These are phyloP conservation scores for Psidium friedrichsthalianum DNA, from an alignment of 345 rosid species.

Conservation along the genomic window DNA sequence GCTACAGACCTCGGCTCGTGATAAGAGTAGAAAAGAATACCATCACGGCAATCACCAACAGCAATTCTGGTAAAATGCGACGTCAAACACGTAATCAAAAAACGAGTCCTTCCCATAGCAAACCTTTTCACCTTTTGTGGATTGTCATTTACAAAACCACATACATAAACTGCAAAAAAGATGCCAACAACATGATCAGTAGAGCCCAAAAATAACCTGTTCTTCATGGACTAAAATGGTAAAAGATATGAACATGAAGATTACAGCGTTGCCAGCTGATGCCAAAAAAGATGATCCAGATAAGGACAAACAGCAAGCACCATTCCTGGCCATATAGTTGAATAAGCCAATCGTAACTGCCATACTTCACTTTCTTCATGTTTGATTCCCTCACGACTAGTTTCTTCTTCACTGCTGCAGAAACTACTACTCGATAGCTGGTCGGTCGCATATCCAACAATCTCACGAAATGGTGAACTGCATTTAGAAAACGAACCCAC, in stretches of 20 bases:
- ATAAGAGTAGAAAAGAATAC: constrained; percentile 82
- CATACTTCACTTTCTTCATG: constrained; percentile 78
- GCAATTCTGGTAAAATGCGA: constrained; percentile 76
- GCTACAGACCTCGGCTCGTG: constrained; percentile 69
- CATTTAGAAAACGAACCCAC: constrained; percentile 67
- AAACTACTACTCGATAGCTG: constrained; percentile 74
- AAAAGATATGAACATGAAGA: constrained; percentile 17
- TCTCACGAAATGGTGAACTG: constrained; percentile 78
- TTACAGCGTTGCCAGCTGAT: constrained; percentile 96
- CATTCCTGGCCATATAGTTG: constrained; percentile 65
- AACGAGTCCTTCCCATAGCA: constrained; percentile 82
- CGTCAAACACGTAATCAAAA: constrained; percentile 72
- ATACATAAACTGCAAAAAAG: constrained; percentile 67
- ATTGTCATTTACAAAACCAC: constrained; percentile 63
- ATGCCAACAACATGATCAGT: constrained; percentile 11
- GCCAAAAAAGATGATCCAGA: constrained; percentile 79
- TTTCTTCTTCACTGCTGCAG: constrained; percentile 81
- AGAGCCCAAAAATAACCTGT: neutral
- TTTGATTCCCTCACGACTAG: constrained; percentile 69
- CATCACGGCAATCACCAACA: constrained; percentile 98
- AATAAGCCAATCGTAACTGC: constrained; percentile 55
- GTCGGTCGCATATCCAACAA: constrained; percentile 52
- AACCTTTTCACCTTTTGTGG: constrained; percentile 63
- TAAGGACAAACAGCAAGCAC: constrained; percentile 92
- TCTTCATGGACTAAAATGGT: neutral